phyloP scores from a whole-genome alignment of 805 yeast genomes.

The Yamadazyma scolyti region DNA sequence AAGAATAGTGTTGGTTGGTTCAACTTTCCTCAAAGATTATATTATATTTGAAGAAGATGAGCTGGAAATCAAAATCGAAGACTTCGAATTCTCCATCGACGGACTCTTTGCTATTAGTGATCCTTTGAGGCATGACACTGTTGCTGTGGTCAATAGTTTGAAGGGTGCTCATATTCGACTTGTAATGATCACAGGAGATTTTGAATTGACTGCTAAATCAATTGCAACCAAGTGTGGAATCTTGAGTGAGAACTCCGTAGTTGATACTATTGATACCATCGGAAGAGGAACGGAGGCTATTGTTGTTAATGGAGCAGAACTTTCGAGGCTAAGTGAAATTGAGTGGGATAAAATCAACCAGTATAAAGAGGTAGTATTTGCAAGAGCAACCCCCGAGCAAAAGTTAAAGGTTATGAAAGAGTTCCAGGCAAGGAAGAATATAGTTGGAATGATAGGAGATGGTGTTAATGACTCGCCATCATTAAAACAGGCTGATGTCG shows the following conservation, averaged over 20 bases:
- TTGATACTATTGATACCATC: slow-evolving; percentile 17
- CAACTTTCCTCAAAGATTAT: slow-evolving; percentile 15
- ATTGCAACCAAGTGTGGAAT: slow-evolving; percentile 46
- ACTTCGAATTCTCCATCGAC: slow-evolving; percentile 15
- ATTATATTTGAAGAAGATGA: slow-evolving; percentile 9
- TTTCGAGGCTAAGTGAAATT: slow-evolving; percentile 26
- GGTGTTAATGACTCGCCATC: slow-evolving; percentile 36
- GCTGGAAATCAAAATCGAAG: slow-evolving; percentile 10
- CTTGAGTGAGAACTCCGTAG: slow-evolving; percentile 16
- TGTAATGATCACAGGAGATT: slow-evolving; percentile 52
- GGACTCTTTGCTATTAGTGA: slow-evolving; percentile 43
- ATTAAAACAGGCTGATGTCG: slow-evolving; percentile 31
- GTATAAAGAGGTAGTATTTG: slow-evolving; percentile 39
- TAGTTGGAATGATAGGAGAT: slow-evolving; percentile 36
- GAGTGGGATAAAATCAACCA: slow-evolving; percentile 40
- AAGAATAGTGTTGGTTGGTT: slow-evolving; percentile 28
- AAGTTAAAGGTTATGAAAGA: slow-evolving; percentile 47
- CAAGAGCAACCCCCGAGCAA: slow-evolving; percentile 47
- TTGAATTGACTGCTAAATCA: slow-evolving; percentile 47
- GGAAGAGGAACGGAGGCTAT: slow-evolving; percentile 19
- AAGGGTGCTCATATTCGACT: slow-evolving; percentile 39
- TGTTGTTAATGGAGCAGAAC: slow-evolving; percentile 30
- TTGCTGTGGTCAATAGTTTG: slow-evolving; percentile 25
- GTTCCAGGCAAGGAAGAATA: slow-evolving; percentile 30
- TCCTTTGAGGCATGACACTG: slow-evolving; percentile 38